Evolutionary conservation across 2,329 filamentous ascomycete genomes (phyloP).

Genomic region (Trichoderma brevicompactum): DNA sequence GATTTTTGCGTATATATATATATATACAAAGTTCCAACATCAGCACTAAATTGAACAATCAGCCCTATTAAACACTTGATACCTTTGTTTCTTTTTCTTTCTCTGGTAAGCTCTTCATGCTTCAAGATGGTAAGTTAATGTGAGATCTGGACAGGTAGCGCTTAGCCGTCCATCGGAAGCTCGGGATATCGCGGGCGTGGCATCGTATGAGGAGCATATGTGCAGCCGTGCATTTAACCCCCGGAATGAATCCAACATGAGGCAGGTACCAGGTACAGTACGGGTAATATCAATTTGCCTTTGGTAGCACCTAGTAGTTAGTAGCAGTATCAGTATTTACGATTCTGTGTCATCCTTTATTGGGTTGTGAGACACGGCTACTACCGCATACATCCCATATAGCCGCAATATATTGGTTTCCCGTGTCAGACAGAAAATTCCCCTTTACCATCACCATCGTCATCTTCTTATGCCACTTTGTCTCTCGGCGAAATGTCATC

Average conservation of each 20-base stretch:
- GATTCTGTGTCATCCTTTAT: neutral
- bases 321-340: too few species aligned
- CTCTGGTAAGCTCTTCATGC: too few species aligned
- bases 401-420: constrained; percentile 8
- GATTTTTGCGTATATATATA: neutral
- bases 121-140: neutral
- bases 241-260: neutral
- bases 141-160: constrained; percentile 4
- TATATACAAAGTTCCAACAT: neutral
- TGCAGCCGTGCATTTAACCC: constrained; percentile 7
- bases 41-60: neutral
- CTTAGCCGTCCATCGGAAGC: neutral
- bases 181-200: neutral
- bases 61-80: neutral
- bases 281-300: neutral
- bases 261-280: neutral
- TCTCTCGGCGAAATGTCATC: neutral
- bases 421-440: neutral
- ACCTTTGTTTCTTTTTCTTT: neutral
- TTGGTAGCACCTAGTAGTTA: too few species aligned
- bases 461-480: neutral
- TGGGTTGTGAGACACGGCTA: neutral
- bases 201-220: neutral
- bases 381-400: neutral
- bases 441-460: too few species aligned